Evolutionary conservation across 768 basidiomycete genomes (phyloP).

Genomic region (Leccinum boreale): DNA sequence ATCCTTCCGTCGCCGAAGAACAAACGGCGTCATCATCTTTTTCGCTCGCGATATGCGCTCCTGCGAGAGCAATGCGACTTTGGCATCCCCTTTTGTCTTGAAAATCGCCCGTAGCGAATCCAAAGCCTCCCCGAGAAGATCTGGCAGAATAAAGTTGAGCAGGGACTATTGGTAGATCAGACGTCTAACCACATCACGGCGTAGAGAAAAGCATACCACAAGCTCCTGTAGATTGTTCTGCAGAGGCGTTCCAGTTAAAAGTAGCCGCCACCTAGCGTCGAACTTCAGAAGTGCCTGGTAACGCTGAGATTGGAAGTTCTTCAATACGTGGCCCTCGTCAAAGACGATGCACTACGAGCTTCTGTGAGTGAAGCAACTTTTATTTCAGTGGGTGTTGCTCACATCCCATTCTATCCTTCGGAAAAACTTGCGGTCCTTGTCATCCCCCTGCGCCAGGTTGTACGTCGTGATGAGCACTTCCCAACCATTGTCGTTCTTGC

Average conservation of each 20-base stretch:
- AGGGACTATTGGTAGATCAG: slow-evolving; percentile 60
- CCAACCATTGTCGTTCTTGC: slow-evolving; percentile 60
- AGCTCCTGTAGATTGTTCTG: slow-evolving; percentile 91
- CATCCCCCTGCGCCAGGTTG: slow-evolving; percentile 85
- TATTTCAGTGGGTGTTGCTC: slow-evolving; percentile 30
- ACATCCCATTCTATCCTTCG: slow-evolving; percentile 90
- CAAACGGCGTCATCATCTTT: slow-evolving; percentile 99
- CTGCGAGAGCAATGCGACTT: slow-evolving; percentile 82
- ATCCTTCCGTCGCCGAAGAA: slow-evolving; percentile 93
- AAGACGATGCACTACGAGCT: slow-evolving; percentile 77
- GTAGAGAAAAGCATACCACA: slow-evolving; percentile 51
- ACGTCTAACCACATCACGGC: slow-evolving; percentile 3
- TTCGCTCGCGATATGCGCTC: slow-evolving; percentile 94
- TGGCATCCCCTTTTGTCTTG: slow-evolving; percentile 93
- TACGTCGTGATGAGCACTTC: slow-evolving; percentile 97
- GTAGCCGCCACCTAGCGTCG: slow-evolving; percentile 82
- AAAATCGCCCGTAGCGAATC: slow-evolving; percentile 89
- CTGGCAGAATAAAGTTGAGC: slow-evolving; percentile 96
- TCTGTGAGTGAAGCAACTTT: neutral
- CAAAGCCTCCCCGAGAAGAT: slow-evolving; percentile 77
- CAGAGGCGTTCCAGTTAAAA: slow-evolving; percentile 93
- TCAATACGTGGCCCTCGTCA: slow-evolving; percentile 96
- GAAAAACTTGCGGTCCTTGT: slow-evolving; percentile 90
- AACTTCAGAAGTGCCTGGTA: slow-evolving; percentile 87
- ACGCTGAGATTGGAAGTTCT: slow-evolving; percentile 97